Evolutionary conservation across 2,329 filamentous ascomycete species (phyloP).

Genomic region (Grosmannia huntii): DNA sequence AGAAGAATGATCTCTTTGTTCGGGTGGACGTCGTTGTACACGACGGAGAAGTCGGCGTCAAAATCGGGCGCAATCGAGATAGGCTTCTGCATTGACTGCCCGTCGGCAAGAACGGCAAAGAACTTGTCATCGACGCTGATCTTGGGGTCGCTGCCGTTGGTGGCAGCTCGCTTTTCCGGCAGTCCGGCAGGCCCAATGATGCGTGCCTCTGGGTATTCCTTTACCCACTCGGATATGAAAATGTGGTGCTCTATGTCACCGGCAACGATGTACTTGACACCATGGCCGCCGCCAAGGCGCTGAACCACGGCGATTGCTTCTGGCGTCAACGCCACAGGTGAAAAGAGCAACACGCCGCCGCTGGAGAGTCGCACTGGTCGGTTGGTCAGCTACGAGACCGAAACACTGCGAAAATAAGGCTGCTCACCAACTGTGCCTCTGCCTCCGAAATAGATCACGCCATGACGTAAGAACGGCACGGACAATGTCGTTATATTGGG

Average conservation of each 20-base stretch:
- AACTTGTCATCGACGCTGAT: slow-evolving; percentile 42
- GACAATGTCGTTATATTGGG: slow-evolving; percentile 68
- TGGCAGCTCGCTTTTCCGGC: slow-evolving; percentile 58
- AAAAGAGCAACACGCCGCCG: slow-evolving; percentile 78
- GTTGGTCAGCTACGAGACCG: slow-evolving; percentile 2
- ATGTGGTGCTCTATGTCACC: slow-evolving; percentile 92
- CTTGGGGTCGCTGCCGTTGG: slow-evolving; percentile 41
- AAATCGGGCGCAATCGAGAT: slow-evolving; percentile 61
- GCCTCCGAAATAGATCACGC: slow-evolving; percentile 69
- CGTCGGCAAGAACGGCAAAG: slow-evolving; percentile 50
- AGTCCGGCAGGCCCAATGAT: slow-evolving; percentile 76
- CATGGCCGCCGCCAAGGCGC: slow-evolving; percentile 42
- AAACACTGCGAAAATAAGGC: neutral
- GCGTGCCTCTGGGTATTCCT: slow-evolving; percentile 63
- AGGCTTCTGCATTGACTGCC: slow-evolving; percentile 28
- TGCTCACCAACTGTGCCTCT: slow-evolving; percentile 67
- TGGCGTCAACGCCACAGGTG: slow-evolving; percentile 68
- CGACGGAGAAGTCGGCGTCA: slow-evolving; percentile 72
- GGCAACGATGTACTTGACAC: slow-evolving; percentile 74
- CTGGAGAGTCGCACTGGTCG: slow-evolving; percentile 50
- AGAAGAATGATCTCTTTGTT: slow-evolving; percentile 85
- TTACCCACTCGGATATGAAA: slow-evolving; percentile 74
- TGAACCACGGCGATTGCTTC: slow-evolving; percentile 53
- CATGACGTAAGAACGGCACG: slow-evolving; percentile 73
- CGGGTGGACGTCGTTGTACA: slow-evolving; percentile 66